phyloP scores from a whole-genome alignment of 176 grass and related monocot species.

The Tuctoria greenei region DNA sequence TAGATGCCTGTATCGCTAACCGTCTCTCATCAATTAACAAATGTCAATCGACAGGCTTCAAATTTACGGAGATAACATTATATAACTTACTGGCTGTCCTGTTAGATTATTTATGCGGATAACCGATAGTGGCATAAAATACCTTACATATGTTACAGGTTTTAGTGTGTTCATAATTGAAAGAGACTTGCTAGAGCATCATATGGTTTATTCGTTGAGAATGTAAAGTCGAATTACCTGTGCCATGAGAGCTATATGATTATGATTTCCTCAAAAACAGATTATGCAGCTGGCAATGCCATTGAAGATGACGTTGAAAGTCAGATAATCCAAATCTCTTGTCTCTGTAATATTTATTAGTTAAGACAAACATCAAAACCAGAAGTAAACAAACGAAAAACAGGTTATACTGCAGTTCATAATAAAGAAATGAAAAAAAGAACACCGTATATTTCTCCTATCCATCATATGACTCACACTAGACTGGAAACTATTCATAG shows the following conservation, averaged over 20 bases:
- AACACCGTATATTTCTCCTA: too few relatives aligned
- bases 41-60: not conserved
- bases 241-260: not conserved
- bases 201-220: too few relatives aligned
- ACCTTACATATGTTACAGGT: not conserved
- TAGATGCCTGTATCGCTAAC: slow-evolving; percentile 7
- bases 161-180: slow-evolving; percentile 1
- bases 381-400: too few relatives aligned
- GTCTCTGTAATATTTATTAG: not conserved
- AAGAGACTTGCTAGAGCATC: not conserved
- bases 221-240: too few relatives aligned
- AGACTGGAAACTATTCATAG: too few relatives aligned
- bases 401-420: too few relatives aligned
- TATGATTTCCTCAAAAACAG: not conserved
- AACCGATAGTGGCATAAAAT: slow-evolving; percentile 24
- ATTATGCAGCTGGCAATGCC: not conserved
- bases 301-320: not conserved
- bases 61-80: slow-evolving; percentile 1
- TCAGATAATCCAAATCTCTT: not conserved
- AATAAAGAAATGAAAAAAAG: too few relatives aligned
- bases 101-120: not conserved
- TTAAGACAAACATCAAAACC: too few relatives aligned
- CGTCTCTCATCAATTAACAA: not conserved
- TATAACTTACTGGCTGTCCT: not conserved
- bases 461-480: too few relatives aligned